Evolutionary conservation across 192 early-diverging fungal species (phyloP).

Genomic region (Geosiphon pyriformis): DNA sequence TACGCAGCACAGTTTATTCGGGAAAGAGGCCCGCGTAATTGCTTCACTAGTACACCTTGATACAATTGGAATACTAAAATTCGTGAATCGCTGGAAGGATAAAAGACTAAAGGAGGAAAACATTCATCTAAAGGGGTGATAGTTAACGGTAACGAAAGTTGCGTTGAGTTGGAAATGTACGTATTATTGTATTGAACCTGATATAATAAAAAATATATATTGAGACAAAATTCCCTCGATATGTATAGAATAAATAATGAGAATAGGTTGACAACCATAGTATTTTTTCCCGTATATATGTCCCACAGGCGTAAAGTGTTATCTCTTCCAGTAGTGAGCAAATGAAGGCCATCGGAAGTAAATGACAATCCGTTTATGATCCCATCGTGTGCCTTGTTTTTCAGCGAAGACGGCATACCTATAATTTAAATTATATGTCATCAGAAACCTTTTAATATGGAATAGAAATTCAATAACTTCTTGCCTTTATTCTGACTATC

Average conservation of each 20-base stretch:
- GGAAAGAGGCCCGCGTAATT: conserved; percentile 59
- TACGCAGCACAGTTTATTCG: conserved; percentile 53
- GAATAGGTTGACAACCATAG: conserved; percentile 42
- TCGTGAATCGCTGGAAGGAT: conserved; percentile 48
- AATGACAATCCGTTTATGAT: conserved; percentile 63
- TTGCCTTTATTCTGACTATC: conserved; percentile 51
- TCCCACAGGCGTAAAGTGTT: conserved; percentile 64
- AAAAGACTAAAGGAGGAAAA: conserved; percentile 48
- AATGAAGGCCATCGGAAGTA: conserved; percentile 51
- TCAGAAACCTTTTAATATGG: background rate
- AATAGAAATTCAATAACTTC: no score
- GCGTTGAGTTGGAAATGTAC: conserved; percentile 25
- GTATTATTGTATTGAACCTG: conserved; percentile 28
- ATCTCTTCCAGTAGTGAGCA: conserved; percentile 59
- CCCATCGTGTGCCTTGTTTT: conserved; percentile 48
- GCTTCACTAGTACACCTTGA: conserved; percentile 47
- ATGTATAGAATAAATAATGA: no score
- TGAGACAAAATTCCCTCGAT: conserved; percentile 32
- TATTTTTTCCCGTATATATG: conserved; percentile 47
- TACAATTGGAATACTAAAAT: conserved; percentile 56
- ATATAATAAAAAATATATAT: conserved; percentile 18
- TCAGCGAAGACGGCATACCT: conserved; percentile 29
- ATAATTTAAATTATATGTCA: conserved; percentile 1
- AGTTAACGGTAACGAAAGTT: conserved; percentile 30
- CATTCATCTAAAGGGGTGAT: conserved; percentile 27